Percentiles rank a stretch among this genome's conserved stretches.
These are phyloP conservation scores for Xylaria sp. DNA, from an alignment of 495 filamentous ascomycete genomes.

Conservation along the genomic window DNA sequence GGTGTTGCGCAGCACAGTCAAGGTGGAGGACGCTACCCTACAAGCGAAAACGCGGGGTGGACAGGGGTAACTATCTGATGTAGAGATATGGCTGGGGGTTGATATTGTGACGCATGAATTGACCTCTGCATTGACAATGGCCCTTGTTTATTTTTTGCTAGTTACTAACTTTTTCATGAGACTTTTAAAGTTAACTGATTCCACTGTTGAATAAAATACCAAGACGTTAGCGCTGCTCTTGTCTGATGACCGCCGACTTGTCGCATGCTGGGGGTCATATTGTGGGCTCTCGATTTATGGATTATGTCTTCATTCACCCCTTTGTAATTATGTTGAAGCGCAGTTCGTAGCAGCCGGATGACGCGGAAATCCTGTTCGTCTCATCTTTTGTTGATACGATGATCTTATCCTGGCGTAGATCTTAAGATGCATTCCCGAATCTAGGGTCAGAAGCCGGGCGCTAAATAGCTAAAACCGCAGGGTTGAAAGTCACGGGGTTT, in stretches of 20 bases:
- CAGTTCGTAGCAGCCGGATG: background rate
- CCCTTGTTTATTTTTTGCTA: background rate
- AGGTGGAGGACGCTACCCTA: slow-evolving; percentile 1
- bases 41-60: slow-evolving; percentile 27
- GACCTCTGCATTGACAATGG: background rate
- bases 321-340: slow-evolving; percentile 13
- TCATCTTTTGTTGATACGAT: slow-evolving; percentile 6
- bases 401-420: slow-evolving; percentile 19
- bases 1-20: background rate
- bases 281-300: slow-evolving; percentile 8
- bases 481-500: background rate
- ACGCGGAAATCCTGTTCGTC: slow-evolving; percentile 8
- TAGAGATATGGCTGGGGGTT: background rate
- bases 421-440: slow-evolving; percentile 3
- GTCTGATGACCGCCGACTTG: background rate
- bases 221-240: background rate
- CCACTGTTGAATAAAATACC: background rate
- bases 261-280: background rate
- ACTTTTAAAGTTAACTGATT: background rate
- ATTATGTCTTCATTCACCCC: background rate
- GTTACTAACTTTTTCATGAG: background rate
- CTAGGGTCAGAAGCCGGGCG: background rate
- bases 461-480: background rate
- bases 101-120: slow-evolving; percentile 11
- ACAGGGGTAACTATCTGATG: background rate